These are phyloP conservation scores for Euphorbia corollata DNA, from an alignment of 441 rosid genomes.

Conservation along the genomic window DNA sequence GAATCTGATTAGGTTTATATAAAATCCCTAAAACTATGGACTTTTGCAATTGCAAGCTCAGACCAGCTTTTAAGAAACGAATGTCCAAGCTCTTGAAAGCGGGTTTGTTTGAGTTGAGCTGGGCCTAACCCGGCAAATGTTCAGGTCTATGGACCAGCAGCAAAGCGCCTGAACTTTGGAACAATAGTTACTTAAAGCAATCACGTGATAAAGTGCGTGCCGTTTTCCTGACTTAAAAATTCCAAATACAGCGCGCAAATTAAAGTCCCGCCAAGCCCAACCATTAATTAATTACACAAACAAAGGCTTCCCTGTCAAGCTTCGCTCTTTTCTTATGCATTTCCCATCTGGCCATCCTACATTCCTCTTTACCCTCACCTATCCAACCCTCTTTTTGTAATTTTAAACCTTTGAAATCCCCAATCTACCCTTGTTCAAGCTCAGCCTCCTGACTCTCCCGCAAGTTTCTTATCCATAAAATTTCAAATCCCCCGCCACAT, in stretches of 20 bases:
- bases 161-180: too few species aligned
- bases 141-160: too few species aligned
- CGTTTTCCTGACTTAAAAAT: background rate
- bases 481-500: conserved; percentile 31
- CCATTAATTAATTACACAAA: background rate
- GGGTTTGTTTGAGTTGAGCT: too few species aligned
- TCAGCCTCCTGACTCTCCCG: conserved; percentile 30
- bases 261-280: background rate
- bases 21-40: too few species aligned
- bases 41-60: too few species aligned
- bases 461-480: conserved; percentile 31
- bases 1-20: too few species aligned
- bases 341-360: background rate
- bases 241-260: background rate
- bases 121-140: too few species aligned
- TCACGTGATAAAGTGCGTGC: background rate
- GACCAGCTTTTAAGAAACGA: too few species aligned
- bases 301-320: conserved; percentile 7
- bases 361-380: background rate
- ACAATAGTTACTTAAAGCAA: background rate
- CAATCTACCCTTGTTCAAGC: conserved; percentile 8
- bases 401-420: background rate
- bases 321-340: background rate
- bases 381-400: background rate
- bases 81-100: too few species aligned